Evolutionary conservation across 768 basidiomycete species (phyloP), one percentile per base, ranked within the genome.

Genomic region (Epithele typhae): DNA sequence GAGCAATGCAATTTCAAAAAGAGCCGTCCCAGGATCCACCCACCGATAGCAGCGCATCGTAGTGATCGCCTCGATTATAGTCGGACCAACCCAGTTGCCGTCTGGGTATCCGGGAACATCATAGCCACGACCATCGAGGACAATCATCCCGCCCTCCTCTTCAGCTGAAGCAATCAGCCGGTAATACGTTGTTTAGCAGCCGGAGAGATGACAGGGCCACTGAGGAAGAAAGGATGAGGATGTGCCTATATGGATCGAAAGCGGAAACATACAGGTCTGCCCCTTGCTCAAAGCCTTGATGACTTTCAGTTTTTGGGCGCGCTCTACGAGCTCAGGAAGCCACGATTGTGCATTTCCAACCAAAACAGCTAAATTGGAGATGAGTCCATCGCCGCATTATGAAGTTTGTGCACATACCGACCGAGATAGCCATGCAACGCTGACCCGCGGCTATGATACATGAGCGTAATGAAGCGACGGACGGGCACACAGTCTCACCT

Each of bases 31-130:
- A 3, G 23, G 38, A 14, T 23, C 23, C n/a, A n/a, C n/a, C n/a
- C n/a, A 92, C 94, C 81, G 73, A 70, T 98, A 97, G 57, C 87
- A 90, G 51, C 73, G 76, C 93, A 95, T 95, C 9, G 72, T 74
- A 8, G 84, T 84, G n/a, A 73, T 75, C 7, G 81, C 90, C 63
- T 94, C 83, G 45, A 97, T 75, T 43, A 98, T 75, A 1, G 93
- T 95, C 0, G 95, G 92, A 2, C 92, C 95, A 48, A 98, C 81
- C 62, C 93, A 98, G 69, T 97, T 98, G 21, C 95, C 95, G 45
- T 87, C 65, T 5, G 86, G 82, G 62, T 93, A 97, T 0, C 72
- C 80, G 0, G 79, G 72, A 5, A 94, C 85, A 41, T 70, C 61
- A 43, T 82, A 56, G 25, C 75, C 73, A 17, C 95, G 79, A 2